These are phyloP conservation scores for Juncus inflexus DNA, from an alignment of 176 grass and related monocot genomes.

Conservation along the genomic window DNA sequence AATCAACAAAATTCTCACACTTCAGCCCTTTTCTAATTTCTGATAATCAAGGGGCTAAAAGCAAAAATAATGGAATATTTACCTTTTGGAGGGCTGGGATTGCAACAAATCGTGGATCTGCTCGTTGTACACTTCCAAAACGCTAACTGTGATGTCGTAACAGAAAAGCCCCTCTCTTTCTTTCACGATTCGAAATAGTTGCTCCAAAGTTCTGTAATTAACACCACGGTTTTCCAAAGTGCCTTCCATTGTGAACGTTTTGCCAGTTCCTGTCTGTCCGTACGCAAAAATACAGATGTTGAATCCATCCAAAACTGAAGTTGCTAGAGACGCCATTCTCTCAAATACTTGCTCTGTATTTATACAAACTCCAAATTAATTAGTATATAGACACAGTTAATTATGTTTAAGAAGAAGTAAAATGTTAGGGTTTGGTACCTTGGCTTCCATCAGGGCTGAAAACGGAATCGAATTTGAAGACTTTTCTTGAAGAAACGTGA, in stretches of 20 bases:
- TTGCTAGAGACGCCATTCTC: slow-evolving; percentile 72
- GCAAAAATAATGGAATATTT: not conserved
- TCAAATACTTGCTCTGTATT: slow-evolving; percentile 70
- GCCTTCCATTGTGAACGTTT: slow-evolving; percentile 99
- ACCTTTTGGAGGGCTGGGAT: slow-evolving; percentile 74
- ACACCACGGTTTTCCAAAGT: slow-evolving; percentile 69
- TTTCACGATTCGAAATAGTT: slow-evolving; percentile 74
- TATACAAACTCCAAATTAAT: not conserved
- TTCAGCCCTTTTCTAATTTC: too few species aligned
- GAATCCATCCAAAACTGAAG: slow-evolving; percentile 87
- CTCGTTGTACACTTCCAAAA: slow-evolving; percentile 91
- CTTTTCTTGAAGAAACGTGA: slow-evolving; percentile 79
- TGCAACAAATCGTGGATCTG: slow-evolving; percentile 90
- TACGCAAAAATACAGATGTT: slow-evolving; percentile 98
- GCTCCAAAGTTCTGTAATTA: slow-evolving; percentile 78
- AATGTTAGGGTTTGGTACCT: slow-evolving; percentile 40
- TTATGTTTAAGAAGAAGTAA: not conserved
- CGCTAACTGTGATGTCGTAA: slow-evolving; percentile 81
- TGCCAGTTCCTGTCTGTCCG: slow-evolving; percentile 87
- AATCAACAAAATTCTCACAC: not conserved
- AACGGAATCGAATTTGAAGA: slow-evolving; percentile 81
- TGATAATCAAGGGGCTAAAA: too few species aligned
- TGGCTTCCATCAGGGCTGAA: slow-evolving; percentile 81
- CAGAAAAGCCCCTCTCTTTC: slow-evolving; percentile 59
- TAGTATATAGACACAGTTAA: not conserved